Percentiles rank a stretch among this genome's conserved stretches.
Conservation (phyloP, 306 rosid genomes). For the Senna siamea region DNA sequence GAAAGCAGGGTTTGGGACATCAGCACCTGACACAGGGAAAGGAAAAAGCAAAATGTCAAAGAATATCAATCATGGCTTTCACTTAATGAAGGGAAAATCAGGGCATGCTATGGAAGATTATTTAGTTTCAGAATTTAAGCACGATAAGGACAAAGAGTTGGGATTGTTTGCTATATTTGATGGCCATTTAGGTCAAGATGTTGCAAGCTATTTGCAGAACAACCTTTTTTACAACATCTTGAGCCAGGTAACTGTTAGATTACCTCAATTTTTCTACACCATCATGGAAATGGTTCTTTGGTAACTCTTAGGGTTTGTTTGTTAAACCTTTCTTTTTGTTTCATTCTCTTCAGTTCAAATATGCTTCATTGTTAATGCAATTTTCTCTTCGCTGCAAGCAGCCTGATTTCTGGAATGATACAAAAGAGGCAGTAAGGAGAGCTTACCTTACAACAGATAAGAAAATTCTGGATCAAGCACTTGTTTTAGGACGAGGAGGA, state of each 20-base stretch:
- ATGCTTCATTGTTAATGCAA: not conserved
- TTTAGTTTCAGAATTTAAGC: slow-evolving; percentile 64
- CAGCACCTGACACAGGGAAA: slow-evolving; percentile 60
- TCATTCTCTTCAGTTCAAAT: not conserved
- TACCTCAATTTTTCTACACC: not conserved
- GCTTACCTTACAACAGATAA: slow-evolving; percentile 63
- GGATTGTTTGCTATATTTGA: slow-evolving; percentile 82
- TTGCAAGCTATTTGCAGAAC: slow-evolving; percentile 65
- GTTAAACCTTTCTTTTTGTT: not conserved
- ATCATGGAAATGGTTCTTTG: not conserved
- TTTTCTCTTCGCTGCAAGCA: slow-evolving; percentile 43
- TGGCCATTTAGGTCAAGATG: slow-evolving; percentile 75
- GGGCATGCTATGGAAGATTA: slow-evolving; percentile 77
- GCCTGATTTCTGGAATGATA: slow-evolving; percentile 63
- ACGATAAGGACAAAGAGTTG: slow-evolving; percentile 49
- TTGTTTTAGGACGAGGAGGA: slow-evolving; percentile 66
- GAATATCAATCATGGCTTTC: slow-evolving; percentile 60
- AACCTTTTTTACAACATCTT: slow-evolving; percentile 66
- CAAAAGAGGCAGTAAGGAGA: slow-evolving; percentile 52
- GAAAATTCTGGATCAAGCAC: slow-evolving; percentile 56
- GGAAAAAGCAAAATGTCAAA: slow-evolving; percentile 58
- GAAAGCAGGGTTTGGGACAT: slow-evolving; percentile 52
- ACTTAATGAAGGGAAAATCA: slow-evolving; percentile 71
- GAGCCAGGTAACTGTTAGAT: slow-evolving; percentile 50
- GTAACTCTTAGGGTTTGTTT: not conserved